phyloP scores from a whole-genome alignment of 768 basidiomycete species.

The Lactifluus hygrophoroides region DNA sequence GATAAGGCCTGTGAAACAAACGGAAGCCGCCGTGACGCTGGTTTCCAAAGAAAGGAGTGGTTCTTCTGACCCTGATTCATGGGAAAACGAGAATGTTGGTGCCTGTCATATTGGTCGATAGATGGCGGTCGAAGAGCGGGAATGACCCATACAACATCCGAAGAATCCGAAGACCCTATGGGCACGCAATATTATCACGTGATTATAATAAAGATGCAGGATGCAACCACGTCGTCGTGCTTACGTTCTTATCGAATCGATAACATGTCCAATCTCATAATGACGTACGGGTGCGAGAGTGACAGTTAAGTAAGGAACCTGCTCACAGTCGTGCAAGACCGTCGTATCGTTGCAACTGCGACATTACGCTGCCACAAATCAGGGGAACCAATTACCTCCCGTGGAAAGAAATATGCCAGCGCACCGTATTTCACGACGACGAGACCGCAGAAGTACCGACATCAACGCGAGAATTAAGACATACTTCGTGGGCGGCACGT shows the following conservation, averaged over 20 bases:
- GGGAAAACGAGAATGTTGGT: slow-evolving; percentile 6
- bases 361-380: neutral
- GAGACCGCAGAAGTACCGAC: neutral
- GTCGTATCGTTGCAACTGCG: neutral
- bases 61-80: neutral
- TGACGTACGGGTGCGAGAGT: neutral
- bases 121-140: slow-evolving; percentile 8
- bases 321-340: neutral
- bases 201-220: neutral
- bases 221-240: neutral
- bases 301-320: neutral
- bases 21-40: neutral
- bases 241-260: neutral
- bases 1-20: slow-evolving; percentile 4
- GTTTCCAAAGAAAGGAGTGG: neutral
- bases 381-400: neutral
- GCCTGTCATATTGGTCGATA: slow-evolving; percentile 5
- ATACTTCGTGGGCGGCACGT: neutral
- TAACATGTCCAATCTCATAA: neutral
- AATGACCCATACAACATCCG: too few species aligned
- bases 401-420: neutral
- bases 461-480: neutral
- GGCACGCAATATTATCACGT: slow-evolving; percentile 3
- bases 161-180: neutral
- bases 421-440: neutral